Evolutionary conservation across 345 rosid species (phyloP).

Genomic region (Chamaenerion angustifolium): DNA sequence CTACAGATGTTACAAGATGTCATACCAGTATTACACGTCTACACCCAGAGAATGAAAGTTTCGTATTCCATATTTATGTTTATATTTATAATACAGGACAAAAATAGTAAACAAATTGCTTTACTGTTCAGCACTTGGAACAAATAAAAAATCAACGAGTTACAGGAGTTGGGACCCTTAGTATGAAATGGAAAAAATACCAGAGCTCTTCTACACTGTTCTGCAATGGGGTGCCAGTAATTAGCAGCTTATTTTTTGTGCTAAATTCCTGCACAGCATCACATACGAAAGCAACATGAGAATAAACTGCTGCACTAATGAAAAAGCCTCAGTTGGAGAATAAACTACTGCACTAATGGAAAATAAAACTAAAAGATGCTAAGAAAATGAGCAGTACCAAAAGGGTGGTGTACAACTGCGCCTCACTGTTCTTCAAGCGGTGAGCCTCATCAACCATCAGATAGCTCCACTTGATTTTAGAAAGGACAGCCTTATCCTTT

Average conservation of each 20-base stretch:
- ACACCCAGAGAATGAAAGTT: no score
- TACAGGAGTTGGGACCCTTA: no score
- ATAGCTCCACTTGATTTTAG: slow-evolving; percentile 95
- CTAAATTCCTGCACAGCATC: slow-evolving; percentile 62
- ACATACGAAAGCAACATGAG: slow-evolving; percentile 6
- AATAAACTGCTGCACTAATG: neutral
- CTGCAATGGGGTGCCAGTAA: slow-evolving; percentile 97
- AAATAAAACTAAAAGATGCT: slow-evolving; percentile 5
- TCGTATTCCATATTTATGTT: no score
- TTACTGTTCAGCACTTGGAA: no score
- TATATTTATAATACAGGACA: neutral
- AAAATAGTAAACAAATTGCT: no score
- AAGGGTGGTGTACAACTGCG: slow-evolving; percentile 90
- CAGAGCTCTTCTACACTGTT: slow-evolving; percentile 99
- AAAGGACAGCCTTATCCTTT: slow-evolving; percentile 86
- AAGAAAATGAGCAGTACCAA: slow-evolving; percentile 28
- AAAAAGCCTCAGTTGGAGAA: slow-evolving; percentile 1
- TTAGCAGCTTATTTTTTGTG: slow-evolving; percentile 93
- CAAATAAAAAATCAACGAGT: no score
- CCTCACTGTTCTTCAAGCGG: slow-evolving; percentile 95
- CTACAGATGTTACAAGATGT: no score
- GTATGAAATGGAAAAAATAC: slow-evolving; percentile 17
- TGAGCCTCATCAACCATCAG: slow-evolving; percentile 99
- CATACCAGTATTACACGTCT: no score
- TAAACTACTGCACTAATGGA: neutral